phyloP scores from a whole-genome alignment of 2,329 filamentous ascomycete genomes.

The Aspergillus japonicus region DNA sequence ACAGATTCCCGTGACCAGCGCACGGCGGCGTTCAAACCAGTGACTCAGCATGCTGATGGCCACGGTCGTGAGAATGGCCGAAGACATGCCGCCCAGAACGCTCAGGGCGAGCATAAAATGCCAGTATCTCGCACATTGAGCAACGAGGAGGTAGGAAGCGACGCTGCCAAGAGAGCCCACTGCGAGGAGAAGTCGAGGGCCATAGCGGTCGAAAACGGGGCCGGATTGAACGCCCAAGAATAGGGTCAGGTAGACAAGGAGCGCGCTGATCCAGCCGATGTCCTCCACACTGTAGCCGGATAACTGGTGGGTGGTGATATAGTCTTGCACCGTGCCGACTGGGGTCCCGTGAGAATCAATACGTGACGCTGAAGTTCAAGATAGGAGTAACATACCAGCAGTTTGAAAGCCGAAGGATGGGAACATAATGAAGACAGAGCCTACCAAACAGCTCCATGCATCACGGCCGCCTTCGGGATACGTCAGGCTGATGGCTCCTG shows the following conservation, averaged over 20 bases:
- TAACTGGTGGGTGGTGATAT: slow-evolving; percentile 48
- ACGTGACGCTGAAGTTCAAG: too few relatives aligned
- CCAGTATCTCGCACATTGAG: slow-evolving; percentile 49
- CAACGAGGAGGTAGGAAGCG: slow-evolving; percentile 47
- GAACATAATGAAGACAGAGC: slow-evolving; percentile 39
- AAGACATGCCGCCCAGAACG: slow-evolving; percentile 36
- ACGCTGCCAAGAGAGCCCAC: slow-evolving; percentile 40
- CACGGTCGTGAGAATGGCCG: slow-evolving; percentile 39
- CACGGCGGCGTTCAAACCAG: slow-evolving; percentile 41
- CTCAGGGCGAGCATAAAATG: slow-evolving; percentile 47
- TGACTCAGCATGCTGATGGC: slow-evolving; percentile 40
- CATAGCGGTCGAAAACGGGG: slow-evolving; percentile 34
- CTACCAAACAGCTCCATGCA: slow-evolving; percentile 36
- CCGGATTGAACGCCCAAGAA: slow-evolving; percentile 51
- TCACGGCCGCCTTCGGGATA: too few relatives aligned
- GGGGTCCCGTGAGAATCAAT: neutral
- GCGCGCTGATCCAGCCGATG: slow-evolving; percentile 52
- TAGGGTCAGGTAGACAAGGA: slow-evolving; percentile 48
- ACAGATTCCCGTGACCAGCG: slow-evolving; percentile 40
- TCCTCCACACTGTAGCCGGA: slow-evolving; percentile 43
- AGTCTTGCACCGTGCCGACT: slow-evolving; percentile 51
- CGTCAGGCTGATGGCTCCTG: slow-evolving; percentile 13
- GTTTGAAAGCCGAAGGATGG: slow-evolving; percentile 50
- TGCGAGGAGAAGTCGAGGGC: slow-evolving; percentile 43
- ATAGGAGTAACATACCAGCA: slow-evolving; percentile 17